Evolutionary conservation across 306 rosid species (phyloP).

Genomic region (Lathyrus tuberosus): DNA sequence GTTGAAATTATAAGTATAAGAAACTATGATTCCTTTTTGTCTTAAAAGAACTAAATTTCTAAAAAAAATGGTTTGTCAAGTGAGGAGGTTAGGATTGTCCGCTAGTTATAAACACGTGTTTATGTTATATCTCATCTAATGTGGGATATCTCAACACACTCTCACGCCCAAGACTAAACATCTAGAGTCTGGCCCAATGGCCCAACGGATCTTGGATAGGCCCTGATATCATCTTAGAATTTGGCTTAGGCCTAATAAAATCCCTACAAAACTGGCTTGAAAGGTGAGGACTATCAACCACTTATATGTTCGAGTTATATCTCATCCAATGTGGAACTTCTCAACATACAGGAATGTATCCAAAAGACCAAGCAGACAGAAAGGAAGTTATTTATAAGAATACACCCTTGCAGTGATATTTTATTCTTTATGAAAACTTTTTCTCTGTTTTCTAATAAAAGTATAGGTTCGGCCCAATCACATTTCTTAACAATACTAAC

Average conservation of each 20-base stretch:
- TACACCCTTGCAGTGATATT: conserved; percentile 11
- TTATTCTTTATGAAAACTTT: conserved; percentile 10
- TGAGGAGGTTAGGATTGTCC: not conserved
- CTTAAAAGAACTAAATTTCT: not conserved
- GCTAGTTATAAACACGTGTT: not conserved
- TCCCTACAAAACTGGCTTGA: not conserved
- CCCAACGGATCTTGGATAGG: not conserved
- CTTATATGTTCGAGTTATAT: not conserved
- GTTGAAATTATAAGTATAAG: not conserved
- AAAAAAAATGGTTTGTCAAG: not conserved
- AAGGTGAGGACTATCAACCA: not conserved
- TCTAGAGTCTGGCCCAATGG: not conserved
- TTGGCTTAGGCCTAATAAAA: not conserved
- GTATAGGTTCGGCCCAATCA: conserved; percentile 10
- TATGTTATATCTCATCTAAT: not conserved
- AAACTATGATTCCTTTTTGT: not conserved
- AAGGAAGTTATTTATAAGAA: conserved; percentile 23
- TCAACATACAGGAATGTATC: conserved; percentile 18
- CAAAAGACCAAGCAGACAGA: conserved; percentile 14
- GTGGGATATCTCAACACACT: not conserved
- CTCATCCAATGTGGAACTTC: not conserved
- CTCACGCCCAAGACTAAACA: not conserved
- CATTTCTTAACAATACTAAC: too few relatives aligned
- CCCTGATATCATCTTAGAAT: not conserved
- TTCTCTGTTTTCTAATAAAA: conserved; percentile 2